Evolutionary conservation across 306 rosid genomes (phyloP), one percentile per base, ranked within the genome.

Genomic region (Vicia villosa): DNA sequence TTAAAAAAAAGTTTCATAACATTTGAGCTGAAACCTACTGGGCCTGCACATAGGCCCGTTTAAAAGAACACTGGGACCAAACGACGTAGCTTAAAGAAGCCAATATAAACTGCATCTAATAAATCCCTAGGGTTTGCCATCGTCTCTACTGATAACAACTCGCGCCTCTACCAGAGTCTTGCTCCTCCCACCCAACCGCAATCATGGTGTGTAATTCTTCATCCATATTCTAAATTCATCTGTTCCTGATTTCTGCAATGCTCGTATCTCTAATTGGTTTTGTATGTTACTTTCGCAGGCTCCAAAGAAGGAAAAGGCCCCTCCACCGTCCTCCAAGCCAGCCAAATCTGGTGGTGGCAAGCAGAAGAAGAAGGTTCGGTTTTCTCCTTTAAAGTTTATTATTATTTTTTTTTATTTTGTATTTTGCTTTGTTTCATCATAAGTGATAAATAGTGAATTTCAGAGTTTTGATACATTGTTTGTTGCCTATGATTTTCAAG

Each of bases 241-340:
- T 16, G 5, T 10, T 26, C 22, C 9, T 17, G 2, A 16, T 2
- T 0, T 43, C 0, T 4, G 36, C 20, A 1, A 13, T 37, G 0
- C 24, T 67, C 54, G 21, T 59, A 32, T 21, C 17, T 32, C 64
- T 38, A n/a, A 75, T 28, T 21, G 5, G 17, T 14, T 55, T 54
- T 1, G 30, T 36, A 5, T 15, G 6, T 47, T 56, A 0, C 36
- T 62, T 2, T 76, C 71, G 13, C 69, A 87, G 88, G 93, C 85
- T 41, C 93, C 89, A 60, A 87, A 87, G 86, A 87, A 87, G 83
- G 93, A 85, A 0, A 87, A 87, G 79, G 93, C 86, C 70, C 88
- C 86, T 26, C 83, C 89, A 30, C 86, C 88, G 5, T 84, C 89
- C 68, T 87, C 92, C 43, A 87, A 87, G 68, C 92, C 92, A 40